These are phyloP conservation scores for Aspergillus cejpii DNA, from an alignment of 2,329 filamentous ascomycete species.

Conservation along the genomic window DNA sequence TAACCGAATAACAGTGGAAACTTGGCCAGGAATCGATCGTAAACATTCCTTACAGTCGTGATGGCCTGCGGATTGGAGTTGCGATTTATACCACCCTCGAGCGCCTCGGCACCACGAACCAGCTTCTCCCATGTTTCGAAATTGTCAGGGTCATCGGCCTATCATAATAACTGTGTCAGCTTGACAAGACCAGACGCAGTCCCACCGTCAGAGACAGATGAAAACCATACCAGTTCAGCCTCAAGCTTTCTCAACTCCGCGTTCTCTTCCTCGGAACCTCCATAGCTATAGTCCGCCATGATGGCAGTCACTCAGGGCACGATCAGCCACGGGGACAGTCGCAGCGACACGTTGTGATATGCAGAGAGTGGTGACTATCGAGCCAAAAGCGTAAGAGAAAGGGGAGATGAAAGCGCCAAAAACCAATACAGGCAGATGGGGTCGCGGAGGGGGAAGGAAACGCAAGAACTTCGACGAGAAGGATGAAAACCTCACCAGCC, in stretches of 20 bases:
- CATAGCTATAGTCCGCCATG: constrained; percentile 70
- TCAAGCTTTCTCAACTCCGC: constrained; percentile 73
- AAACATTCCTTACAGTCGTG: constrained; percentile 74
- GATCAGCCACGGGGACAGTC: constrained; percentile 1
- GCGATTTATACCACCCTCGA: constrained; percentile 89
- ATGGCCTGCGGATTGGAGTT: constrained; percentile 95
- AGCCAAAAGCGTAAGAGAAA: constrained; percentile 1
- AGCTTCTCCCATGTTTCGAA: constrained; percentile 95
- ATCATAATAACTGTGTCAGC: constrained; percentile 11
- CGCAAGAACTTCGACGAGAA: constrained; percentile 1
- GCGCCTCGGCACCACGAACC: constrained; percentile 69
- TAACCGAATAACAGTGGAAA: constrained; percentile 96
- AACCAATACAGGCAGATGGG: not conserved
- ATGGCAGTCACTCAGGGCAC: constrained; percentile 10
- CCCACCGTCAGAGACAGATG: constrained; percentile 14
- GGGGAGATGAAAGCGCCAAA: not conserved
- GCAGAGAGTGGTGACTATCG: not conserved
- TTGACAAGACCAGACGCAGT: not conserved
- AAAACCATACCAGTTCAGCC: constrained; percentile 61
- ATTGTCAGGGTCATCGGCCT: constrained; percentile 71
- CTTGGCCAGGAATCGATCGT: constrained; percentile 87
- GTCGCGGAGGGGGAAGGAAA: not conserved
- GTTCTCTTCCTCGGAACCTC: constrained; percentile 72
- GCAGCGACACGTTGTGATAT: constrained; percentile 2
- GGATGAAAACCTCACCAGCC: constrained; percentile 7